Evolutionary conservation across 495 filamentous ascomycete species (phyloP).

Genomic region (Friedmanniomyces simplex): DNA sequence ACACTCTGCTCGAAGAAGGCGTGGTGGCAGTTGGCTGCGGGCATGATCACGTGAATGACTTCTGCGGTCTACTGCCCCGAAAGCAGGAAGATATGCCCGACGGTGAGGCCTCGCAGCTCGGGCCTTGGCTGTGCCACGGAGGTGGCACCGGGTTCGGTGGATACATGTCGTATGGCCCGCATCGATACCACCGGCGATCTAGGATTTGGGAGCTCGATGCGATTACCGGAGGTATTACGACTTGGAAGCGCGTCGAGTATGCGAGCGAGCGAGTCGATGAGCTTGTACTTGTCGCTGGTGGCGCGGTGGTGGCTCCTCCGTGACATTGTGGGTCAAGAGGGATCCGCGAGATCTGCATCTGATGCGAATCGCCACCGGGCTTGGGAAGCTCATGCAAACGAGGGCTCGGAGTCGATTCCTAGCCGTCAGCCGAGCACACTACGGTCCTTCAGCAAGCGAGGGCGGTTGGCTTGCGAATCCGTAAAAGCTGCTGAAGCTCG

Average conservation of each 20-base stretch:
- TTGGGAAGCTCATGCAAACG: too few species aligned
- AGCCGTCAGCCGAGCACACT: too few species aligned
- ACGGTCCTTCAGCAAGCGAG: too few species aligned
- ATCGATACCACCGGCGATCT: slow-evolving; percentile 31
- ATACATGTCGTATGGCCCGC: slow-evolving; percentile 72
- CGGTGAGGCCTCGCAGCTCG: slow-evolving; percentile 30
- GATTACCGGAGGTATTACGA: slow-evolving; percentile 27
- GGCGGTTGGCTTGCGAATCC: too few species aligned
- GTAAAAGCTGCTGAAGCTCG: too few species aligned
- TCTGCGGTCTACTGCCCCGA: slow-evolving; percentile 52
- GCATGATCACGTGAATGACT: slow-evolving; percentile 94
- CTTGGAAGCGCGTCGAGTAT: slow-evolving; percentile 35
- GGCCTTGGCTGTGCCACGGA: slow-evolving; percentile 97
- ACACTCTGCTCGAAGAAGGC: slow-evolving; percentile 71
- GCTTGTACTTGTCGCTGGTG: slow-evolving; percentile 30
- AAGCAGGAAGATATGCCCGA: slow-evolving; percentile 16
- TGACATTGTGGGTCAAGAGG: too few species aligned
- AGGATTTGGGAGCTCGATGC: slow-evolving; percentile 34
- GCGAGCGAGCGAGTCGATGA: slow-evolving; percentile 31
- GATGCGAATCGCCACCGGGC: too few species aligned
- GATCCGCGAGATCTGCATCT: too few species aligned
- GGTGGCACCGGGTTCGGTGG: slow-evolving; percentile 85
- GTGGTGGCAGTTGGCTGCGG: slow-evolving; percentile 78
- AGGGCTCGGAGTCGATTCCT: too few species aligned
- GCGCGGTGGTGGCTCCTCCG: slow-evolving; percentile 21